Evolutionary conservation across 2,329 filamentous ascomycete species (phyloP).

Genomic region (Aureobasidium sp.): DNA sequence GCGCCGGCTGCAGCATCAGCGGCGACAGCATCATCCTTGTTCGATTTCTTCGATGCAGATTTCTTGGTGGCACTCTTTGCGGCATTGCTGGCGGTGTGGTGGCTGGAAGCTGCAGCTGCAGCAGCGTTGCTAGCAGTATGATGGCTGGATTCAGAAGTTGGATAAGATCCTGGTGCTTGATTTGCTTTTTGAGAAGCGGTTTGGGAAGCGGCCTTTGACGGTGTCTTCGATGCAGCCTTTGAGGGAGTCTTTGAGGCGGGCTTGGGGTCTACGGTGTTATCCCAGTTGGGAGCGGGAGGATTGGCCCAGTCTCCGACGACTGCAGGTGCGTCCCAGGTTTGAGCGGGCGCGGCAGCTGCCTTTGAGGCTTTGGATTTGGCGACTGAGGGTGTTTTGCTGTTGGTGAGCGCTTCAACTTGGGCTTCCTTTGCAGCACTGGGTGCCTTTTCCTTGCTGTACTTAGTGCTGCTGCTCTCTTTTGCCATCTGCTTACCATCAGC

Average conservation of each 20-base stretch:
- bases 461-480: background rate
- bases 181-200: background rate
- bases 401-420: background rate
- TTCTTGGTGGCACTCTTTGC: background rate
- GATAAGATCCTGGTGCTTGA: background rate
- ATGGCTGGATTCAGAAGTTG: background rate
- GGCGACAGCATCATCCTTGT: background rate
- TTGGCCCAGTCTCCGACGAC: too few species aligned
- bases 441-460: background rate
- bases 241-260: background rate
- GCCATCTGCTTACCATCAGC: background rate
- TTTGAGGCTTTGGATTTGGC: background rate
- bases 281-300: background rate
- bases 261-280: background rate
- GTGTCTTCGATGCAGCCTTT: background rate
- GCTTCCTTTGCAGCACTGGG: background rate
- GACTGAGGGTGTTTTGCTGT: background rate
- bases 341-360: background rate
- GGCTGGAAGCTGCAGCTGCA: background rate
- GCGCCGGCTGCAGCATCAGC: background rate
- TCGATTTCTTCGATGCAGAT: background rate
- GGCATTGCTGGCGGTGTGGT: too few species aligned
- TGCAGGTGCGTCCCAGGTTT: background rate
- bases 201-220: too few species aligned
- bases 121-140: background rate